Evolutionary conservation across 2,329 filamentous ascomycete genomes (phyloP), one percentile per base, ranked within the genome.

Genomic region (Fusarium pseudocircinatum): DNA sequence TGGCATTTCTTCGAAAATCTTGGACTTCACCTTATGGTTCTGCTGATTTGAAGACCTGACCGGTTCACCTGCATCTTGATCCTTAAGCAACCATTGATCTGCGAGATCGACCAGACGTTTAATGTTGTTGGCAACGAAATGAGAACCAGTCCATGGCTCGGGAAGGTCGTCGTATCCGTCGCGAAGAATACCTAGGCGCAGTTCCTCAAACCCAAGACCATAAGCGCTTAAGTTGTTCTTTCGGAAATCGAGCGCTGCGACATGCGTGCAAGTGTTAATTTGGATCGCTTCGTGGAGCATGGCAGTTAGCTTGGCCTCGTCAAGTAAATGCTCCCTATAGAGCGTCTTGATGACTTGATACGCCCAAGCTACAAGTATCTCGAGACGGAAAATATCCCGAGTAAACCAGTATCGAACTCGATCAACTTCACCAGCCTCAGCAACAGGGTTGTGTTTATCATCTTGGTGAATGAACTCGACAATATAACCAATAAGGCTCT

Each of bases 371-470:
- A 97, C 87, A 47, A 96, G 90, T 63, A 93, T 86, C 61, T 95
- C 90, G 73, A 97, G 87, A 34, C 89, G 88, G 81, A 89, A 89
- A 37, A 95, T 86, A 78, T 95, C 93, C 75, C 93, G 88, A 69
- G 95, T 87, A 78, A 98, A 97, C 90, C 94, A 98, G 75, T 94
- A 91, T n/a, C 95, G 90, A 22, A 97, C 90, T 13, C 88, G 86
- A 78, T 97, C 94, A 15, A 92, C 89, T 79, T 96, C 92, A n/a
- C 91, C 91, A 28, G 87, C 86, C 42, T 89, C 89, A 36, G 86
- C 83, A 58, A 92, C 86, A 7, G 90, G 87, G 60, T 90, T 89
- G 30, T 91, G 91, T 82, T 94, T 95, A 75, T 93, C 92, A 59
- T 92, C 88, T 71, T 95, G 90, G 71, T 93, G 91, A 79, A 97